Conservation (phyloP, 2,329 filamentous ascomycete genomes). For the Ophiostoma ulmi region DNA sequence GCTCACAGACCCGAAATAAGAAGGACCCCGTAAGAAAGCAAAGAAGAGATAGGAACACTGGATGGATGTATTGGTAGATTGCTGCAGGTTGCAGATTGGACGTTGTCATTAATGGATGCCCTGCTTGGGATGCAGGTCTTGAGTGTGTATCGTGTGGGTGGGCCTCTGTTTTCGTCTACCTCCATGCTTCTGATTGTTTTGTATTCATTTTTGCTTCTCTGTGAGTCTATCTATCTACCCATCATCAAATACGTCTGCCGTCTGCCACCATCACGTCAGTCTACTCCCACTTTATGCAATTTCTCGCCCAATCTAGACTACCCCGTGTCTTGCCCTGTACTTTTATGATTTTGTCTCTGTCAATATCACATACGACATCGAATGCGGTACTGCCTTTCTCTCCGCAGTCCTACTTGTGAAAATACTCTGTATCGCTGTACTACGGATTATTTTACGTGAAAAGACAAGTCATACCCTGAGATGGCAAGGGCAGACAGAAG, state of each 20-base stretch:
- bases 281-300: not conserved
- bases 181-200: not conserved
- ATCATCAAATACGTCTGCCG: not conserved
- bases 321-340: not conserved
- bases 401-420: not conserved
- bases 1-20: not conserved
- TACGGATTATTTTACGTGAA: not conserved
- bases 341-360: not conserved
- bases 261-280: not conserved
- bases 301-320: not conserved
- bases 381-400: not conserved
- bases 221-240: not conserved
- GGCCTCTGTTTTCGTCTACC: not conserved
- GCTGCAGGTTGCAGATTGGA: not conserved
- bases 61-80: not conserved
- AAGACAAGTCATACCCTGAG: not conserved
- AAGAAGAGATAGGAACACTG: not conserved
- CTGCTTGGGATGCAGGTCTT: conserved; percentile 1
- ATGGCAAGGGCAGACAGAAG: not conserved
- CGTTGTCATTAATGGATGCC: not conserved
- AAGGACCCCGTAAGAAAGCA: not conserved
- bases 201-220: not conserved
- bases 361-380: not conserved
- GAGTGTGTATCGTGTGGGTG: conserved; percentile 13
- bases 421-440: not conserved